These are phyloP conservation scores for Aspergillus pseudoviridinutans DNA, from an alignment of 2,329 filamentous ascomycete genomes.

Conservation along the genomic window DNA sequence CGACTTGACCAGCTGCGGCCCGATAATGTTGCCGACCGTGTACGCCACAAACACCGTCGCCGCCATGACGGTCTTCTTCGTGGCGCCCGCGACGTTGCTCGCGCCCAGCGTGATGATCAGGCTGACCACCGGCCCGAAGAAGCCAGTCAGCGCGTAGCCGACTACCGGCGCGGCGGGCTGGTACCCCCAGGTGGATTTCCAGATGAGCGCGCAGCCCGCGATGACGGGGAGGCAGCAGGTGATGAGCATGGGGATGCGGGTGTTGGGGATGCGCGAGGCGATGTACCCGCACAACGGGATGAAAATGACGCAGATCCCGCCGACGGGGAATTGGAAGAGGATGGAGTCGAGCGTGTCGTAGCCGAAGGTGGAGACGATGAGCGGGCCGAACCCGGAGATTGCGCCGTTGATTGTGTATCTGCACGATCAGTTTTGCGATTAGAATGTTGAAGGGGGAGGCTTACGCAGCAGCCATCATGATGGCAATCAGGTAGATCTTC, in stretches of 20 bases:
- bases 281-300: constrained; percentile 66
- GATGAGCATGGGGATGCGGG: constrained; percentile 62
- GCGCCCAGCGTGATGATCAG: constrained; percentile 56
- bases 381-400: constrained; percentile 65
- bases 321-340: constrained; percentile 70
- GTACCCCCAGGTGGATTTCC: constrained; percentile 62
- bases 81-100: constrained; percentile 70
- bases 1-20: constrained; percentile 67
- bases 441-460: constrained; percentile 6
- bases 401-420: constrained; percentile 68
- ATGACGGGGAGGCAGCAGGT: constrained; percentile 69
- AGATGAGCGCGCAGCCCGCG: constrained; percentile 69
- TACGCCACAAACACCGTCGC: constrained; percentile 72
- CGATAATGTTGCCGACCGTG: constrained; percentile 72
- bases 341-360: constrained; percentile 62
- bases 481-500: constrained; percentile 60
- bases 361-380: constrained; percentile 70
- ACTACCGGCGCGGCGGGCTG: constrained; percentile 63
- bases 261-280: constrained; percentile 57
- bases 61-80: constrained; percentile 74
- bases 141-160: constrained; percentile 69
- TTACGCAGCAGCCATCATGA: constrained; percentile 65
- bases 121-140: constrained; percentile 67
- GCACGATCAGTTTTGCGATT: background rate
- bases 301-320: constrained; percentile 61